phyloP scores from a whole-genome alignment of 257 asterid genomes.

The Solanum dulcamara region DNA sequence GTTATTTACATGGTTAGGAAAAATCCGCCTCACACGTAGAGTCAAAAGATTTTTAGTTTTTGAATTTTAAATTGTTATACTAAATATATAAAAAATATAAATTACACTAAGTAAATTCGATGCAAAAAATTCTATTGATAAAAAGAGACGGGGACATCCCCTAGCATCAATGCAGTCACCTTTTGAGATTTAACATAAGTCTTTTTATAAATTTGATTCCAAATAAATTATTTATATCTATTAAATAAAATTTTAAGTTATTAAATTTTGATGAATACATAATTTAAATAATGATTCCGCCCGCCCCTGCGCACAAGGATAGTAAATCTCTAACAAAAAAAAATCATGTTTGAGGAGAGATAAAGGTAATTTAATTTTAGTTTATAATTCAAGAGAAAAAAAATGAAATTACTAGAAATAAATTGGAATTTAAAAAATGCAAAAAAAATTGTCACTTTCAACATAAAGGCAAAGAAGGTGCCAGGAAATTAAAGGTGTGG shows the following conservation, averaged over 20 bases:
- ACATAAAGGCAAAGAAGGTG: slow-evolving; percentile 33
- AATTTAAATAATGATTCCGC: not conserved
- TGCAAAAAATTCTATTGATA: not conserved
- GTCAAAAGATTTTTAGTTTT: not conserved
- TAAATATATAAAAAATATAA: not conserved
- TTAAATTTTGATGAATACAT: not conserved
- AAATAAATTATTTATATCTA: not conserved
- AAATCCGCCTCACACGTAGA: fast-evolving
- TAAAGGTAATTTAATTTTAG: not conserved
- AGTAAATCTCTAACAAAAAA: not conserved
- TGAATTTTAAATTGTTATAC: fast-evolving
- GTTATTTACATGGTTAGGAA: not conserved
- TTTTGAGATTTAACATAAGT: fast-evolving
- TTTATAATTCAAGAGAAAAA: not conserved
- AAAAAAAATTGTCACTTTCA: slow-evolving; percentile 41
- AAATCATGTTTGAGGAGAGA: not conserved
- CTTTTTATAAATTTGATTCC: not conserved
- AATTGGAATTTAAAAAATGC: not conserved
- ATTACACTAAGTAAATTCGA: not conserved
- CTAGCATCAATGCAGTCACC: not conserved
- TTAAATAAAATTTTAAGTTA: not conserved
- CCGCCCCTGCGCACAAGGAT: fast-evolving
- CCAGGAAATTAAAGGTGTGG: not conserved
- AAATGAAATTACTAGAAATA: not conserved
- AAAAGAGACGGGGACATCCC: fast-evolving